These are phyloP conservation scores for Metschnikowia gelsemii DNA, from an alignment of 805 yeast species.

Conservation along the genomic window DNA sequence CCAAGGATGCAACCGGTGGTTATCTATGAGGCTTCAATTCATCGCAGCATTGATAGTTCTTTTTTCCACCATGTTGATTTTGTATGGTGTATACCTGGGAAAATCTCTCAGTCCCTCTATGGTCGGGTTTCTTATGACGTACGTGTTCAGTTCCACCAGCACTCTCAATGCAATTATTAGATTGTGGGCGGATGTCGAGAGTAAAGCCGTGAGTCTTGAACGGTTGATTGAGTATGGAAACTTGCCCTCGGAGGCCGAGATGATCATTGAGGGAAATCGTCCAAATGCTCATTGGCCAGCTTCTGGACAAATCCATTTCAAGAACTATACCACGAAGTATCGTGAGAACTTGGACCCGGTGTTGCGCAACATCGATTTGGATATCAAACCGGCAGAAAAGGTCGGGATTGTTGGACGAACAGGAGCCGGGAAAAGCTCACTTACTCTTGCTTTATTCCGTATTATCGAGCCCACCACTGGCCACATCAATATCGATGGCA, in stretches of 20 bases:
- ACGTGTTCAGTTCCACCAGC: slow-evolving; percentile 33
- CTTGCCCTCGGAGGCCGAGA: slow-evolving; percentile 23
- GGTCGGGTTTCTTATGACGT: slow-evolving; percentile 40
- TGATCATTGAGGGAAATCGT: slow-evolving; percentile 30
- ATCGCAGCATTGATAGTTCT: slow-evolving; percentile 36
- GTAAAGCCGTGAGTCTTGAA: slow-evolving; percentile 35
- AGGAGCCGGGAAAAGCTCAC: slow-evolving; percentile 32
- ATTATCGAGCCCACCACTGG: slow-evolving; percentile 30
- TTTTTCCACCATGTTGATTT: slow-evolving; percentile 28
- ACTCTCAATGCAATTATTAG: slow-evolving; percentile 34
- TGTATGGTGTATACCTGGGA: slow-evolving; percentile 25
- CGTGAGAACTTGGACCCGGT: slow-evolving; percentile 29
- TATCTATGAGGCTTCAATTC: slow-evolving; percentile 37
- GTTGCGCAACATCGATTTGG: slow-evolving; percentile 24
- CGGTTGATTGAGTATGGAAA: slow-evolving; percentile 39
- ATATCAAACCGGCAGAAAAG: slow-evolving; percentile 26
- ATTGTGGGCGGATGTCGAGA: slow-evolving; percentile 37
- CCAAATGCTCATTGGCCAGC: slow-evolving; percentile 27
- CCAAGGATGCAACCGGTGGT: slow-evolving; percentile 35
- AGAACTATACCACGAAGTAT: slow-evolving; percentile 27
- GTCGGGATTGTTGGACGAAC: slow-evolving; percentile 33
- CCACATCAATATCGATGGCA: slow-evolving; percentile 25
- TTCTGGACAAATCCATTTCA: slow-evolving; percentile 25
- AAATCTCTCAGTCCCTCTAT: slow-evolving; percentile 32
- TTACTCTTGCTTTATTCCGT: slow-evolving; percentile 30